Conservation (phyloP, 768 basidiomycete genomes). For the Leccinum variicolor region DNA sequence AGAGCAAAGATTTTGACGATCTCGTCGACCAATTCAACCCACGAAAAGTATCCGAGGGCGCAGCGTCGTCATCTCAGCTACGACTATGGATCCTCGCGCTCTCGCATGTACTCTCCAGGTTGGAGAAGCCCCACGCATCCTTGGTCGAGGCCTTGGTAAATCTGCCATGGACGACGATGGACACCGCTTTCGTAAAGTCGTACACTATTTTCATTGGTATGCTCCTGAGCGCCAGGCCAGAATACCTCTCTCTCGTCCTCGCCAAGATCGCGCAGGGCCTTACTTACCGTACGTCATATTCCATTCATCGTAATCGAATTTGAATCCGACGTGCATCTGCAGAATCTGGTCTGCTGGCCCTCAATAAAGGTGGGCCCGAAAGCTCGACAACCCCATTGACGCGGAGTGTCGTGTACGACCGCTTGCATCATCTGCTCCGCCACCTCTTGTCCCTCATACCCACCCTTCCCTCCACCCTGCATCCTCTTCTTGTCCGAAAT, state of each 20-base stretch:
- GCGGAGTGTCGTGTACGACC: constrained; percentile 78
- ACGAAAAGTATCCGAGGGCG: constrained; percentile 34
- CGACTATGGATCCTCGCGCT: constrained; percentile 83
- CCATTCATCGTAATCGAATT: background rate
- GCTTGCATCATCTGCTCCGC: constrained; percentile 80
- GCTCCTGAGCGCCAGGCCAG: constrained; percentile 86
- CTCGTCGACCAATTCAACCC: constrained; percentile 84
- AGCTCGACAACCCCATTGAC: constrained; percentile 70
- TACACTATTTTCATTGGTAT: constrained; percentile 90
- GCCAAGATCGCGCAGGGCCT: constrained; percentile 81
- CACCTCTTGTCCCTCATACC: constrained; percentile 90
- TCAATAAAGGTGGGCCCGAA: constrained; percentile 57
- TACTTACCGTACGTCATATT: constrained; percentile 71
- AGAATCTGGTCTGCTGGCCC: constrained; percentile 73
- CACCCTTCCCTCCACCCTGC: constrained; percentile 82
- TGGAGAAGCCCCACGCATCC: constrained; percentile 74
- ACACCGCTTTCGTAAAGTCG: constrained; percentile 77
- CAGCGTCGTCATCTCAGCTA: constrained; percentile 48
- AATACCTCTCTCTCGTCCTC: constrained; percentile 85
- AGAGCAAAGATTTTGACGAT: constrained; percentile 76
- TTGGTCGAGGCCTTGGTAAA: constrained; percentile 85
- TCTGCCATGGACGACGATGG: constrained; percentile 93
- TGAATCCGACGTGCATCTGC: background rate
- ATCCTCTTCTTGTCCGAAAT: constrained; percentile 76
- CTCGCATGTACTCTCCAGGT: constrained; percentile 86